Conservation (phyloP, 2,329 filamentous ascomycete genomes). For the Microdochium paspali region DNA sequence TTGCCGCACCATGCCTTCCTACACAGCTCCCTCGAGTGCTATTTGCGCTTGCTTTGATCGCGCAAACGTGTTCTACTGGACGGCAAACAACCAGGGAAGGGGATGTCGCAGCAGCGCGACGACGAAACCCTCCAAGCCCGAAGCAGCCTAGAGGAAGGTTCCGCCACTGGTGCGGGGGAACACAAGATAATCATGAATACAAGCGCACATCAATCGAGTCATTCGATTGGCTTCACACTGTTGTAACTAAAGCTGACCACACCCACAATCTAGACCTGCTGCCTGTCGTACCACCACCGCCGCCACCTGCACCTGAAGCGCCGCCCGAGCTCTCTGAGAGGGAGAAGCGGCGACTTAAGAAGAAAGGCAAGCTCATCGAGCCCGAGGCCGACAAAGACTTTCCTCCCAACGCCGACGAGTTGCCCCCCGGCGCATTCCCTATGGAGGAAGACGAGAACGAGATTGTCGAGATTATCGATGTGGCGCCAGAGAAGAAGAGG, state of each 20-base stretch:
- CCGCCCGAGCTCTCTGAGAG: slow-evolving; percentile 16
- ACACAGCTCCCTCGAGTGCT: no score
- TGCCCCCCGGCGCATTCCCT: slow-evolving; percentile 19
- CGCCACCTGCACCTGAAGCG: slow-evolving; percentile 23
- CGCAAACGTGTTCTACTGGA: no score
- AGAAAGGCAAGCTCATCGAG: slow-evolving; percentile 25
- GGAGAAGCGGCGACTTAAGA: slow-evolving; percentile 22
- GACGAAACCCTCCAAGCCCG: no score
- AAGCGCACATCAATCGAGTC: neutral
- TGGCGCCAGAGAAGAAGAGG: slow-evolving; percentile 34
- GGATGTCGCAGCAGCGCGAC: no score
- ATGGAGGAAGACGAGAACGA: slow-evolving; percentile 25
- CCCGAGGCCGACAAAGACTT: neutral
- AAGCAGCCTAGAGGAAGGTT: no score
- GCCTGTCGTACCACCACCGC: slow-evolving; percentile 27
- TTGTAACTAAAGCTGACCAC: slow-evolving; percentile 21
- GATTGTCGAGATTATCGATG: slow-evolving; percentile 40
- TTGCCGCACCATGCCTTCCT: no score
- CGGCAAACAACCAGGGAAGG: no score
- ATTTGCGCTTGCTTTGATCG: no score
- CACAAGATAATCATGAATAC: neutral
- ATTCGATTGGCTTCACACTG: neutral
- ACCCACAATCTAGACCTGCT: slow-evolving; percentile 23
- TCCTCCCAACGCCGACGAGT: slow-evolving; percentile 1
- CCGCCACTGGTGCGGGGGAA: neutral